Evolutionary conservation across 106 monocot species (phyloP), one percentile per base, ranked within the genome.

Genomic region (Alisma plantagoaquatica): DNA sequence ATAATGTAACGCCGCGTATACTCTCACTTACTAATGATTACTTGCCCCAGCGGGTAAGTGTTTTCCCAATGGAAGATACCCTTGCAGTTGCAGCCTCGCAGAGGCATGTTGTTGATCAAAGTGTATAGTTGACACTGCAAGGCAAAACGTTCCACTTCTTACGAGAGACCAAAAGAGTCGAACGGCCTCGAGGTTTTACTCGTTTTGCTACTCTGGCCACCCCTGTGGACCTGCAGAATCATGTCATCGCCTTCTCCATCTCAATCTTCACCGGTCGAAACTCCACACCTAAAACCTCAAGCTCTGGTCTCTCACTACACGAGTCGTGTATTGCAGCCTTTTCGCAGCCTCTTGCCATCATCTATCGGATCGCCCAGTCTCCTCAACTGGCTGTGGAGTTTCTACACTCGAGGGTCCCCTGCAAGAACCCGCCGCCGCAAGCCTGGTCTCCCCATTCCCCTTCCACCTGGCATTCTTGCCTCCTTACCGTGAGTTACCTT

Each of bases 391-490:
- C n/a, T 67, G 32, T 41, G 74, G 43, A 64, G 59, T 51, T 38
- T 60, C 31, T 57, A 46, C 51, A 17, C 26, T 41, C 59, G 31
- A 32, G 22, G 48, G 38, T 7, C 35, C 3, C 22, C 20, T 28
- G 28, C 10, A 15, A 53, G 31, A 58, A 14, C 38, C 31, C 56
- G 66, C 15, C 41, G 50, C 12, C 16, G 60, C 11, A 58, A 43
- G 29, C 50, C 32, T 1, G 65, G 81, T 6, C 79, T 92, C 3
- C 75, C 92, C 11, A 66, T 86, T 21, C 78, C 76, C 0, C 56
- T 66, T 33, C 56, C 23, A 11, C 47, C 46, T 6, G 21, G 14
- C 45, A 1, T 46, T 10, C 43, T 55, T 29, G 55, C 31, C 15
- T 47, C 56, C 33, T 23, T 33, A 4, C 44, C 33, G 56, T 66